A percentile compares a stretch with the other conserved stretches of the same genome.
These are phyloP conservation scores for Stygiomarasmius scandens DNA, from an alignment of 1,284 basidiomycete species.

Conservation along the genomic window DNA sequence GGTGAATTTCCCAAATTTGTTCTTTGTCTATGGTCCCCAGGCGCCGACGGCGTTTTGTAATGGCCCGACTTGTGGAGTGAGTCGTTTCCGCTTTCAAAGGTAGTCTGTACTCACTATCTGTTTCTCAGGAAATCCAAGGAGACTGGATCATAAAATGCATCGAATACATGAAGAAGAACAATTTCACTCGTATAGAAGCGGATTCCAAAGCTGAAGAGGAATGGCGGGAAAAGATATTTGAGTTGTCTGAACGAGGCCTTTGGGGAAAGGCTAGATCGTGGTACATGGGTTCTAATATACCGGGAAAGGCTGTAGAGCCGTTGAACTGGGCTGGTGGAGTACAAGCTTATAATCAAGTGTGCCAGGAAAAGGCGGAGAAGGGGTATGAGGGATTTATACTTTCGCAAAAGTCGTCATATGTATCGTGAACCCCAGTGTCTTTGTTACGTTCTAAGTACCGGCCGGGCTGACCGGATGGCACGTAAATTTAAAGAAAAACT, in stretches of 20 bases:
- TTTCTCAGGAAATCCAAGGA: slow-evolving; percentile 26
- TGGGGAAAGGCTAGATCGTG: slow-evolving; percentile 4
- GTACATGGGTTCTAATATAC: slow-evolving; percentile 6
- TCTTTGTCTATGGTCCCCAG: slow-evolving; percentile 11
- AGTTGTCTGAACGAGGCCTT: slow-evolving; percentile 1
- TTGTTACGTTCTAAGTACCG: too few relatives aligned
- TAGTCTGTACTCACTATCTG: too few relatives aligned
- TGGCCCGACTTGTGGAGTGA: neutral
- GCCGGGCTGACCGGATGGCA: too few relatives aligned
- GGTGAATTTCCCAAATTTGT: slow-evolving; percentile 13
- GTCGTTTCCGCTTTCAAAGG: too few relatives aligned
- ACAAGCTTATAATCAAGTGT: too few relatives aligned
- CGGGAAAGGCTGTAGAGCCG: too few relatives aligned
- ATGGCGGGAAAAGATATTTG: slow-evolving; percentile 18
- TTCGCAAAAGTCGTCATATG: too few relatives aligned
- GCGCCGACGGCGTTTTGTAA: slow-evolving; percentile 10
- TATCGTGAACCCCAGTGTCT: too few relatives aligned
- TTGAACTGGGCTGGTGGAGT: too few relatives aligned
- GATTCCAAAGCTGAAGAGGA: slow-evolving; percentile 21
- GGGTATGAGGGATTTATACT: too few relatives aligned
- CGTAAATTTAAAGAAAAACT: too few relatives aligned
- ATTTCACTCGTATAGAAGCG: slow-evolving; percentile 21
- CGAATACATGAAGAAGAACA: slow-evolving; percentile 20
- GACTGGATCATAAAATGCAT: slow-evolving; percentile 28
- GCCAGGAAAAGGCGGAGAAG: too few relatives aligned